Percentiles rank a stretch among this genome's conserved stretches.
Conservation (phyloP, 2,329 filamentous ascomycete genomes). For the Aureobasidium subglaciale region DNA sequence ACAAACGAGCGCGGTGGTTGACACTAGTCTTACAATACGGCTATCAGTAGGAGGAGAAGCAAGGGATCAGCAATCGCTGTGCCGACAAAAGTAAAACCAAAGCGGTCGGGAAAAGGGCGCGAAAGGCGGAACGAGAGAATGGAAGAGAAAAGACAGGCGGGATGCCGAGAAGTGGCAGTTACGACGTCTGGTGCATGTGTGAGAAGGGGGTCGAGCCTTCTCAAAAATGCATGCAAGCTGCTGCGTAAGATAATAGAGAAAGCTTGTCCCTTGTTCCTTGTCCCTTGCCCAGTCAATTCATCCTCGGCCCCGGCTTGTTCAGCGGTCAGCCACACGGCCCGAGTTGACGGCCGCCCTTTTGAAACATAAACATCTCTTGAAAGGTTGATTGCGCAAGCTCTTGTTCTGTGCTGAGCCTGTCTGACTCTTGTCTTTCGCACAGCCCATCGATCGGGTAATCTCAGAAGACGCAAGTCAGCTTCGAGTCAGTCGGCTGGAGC, state of each 20-base stretch:
- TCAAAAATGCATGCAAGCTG: conserved; percentile 7
- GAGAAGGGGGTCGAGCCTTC: conserved; percentile 1
- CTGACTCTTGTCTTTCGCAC: not conserved
- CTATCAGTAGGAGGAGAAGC: not conserved
- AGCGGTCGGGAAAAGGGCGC: not conserved
- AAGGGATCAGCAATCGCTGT: not conserved
- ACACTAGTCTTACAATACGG: conserved; percentile 11
- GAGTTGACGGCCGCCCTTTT: too few relatives aligned
- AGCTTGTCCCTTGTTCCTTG: conserved; percentile 13
- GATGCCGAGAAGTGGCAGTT: not conserved
- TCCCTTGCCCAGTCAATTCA: too few relatives aligned
- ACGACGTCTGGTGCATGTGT: not conserved
- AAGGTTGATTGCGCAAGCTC: conserved; percentile 4
- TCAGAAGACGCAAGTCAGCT: not conserved
- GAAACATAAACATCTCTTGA: conserved; percentile 7
- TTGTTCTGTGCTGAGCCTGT: conserved; percentile 9
- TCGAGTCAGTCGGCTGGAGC: not conserved
- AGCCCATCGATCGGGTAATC: not conserved
- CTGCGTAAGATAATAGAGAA: conserved; percentile 12
- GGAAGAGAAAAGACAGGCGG: not conserved
- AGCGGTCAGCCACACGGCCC: not conserved
- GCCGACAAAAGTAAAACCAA: not conserved
- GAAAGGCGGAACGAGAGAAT: not conserved
- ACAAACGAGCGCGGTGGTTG: conserved; percentile 4
- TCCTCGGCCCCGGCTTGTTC: not conserved